Percentiles rank a stretch among this genome's conserved stretches.
phyloP scores from a whole-genome alignment of 805 yeast species.

The Tetrapisispora nanseiensis region DNA sequence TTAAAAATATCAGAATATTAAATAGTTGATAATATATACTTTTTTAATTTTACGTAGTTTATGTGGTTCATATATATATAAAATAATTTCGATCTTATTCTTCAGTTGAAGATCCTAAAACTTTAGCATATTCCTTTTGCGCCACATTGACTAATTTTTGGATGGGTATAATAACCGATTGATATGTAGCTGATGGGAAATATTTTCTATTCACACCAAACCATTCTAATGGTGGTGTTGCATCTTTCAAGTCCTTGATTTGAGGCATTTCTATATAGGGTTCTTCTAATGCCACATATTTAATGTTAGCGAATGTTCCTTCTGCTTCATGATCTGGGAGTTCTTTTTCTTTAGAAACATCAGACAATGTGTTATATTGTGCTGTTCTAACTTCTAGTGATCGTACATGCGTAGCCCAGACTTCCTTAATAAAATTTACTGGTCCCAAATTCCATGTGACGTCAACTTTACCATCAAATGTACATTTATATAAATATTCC shows the following conservation, averaged over 20 bases:
- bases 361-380: slow-evolving; percentile 13
- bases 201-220: slow-evolving; percentile 83
- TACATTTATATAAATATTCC: slow-evolving; percentile 57
- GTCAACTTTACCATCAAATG: slow-evolving; percentile 84
- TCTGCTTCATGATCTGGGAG: slow-evolving; percentile 35
- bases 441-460: slow-evolving; percentile 92
- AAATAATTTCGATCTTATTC: not conserved
- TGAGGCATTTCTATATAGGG: slow-evolving; percentile 87
- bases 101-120: slow-evolving; percentile 30
- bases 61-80: not conserved
- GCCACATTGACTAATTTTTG: slow-evolving; percentile 68
- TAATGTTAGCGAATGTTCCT: slow-evolving; percentile 25
- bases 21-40: slow-evolving; percentile 5
- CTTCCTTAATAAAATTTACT: slow-evolving; percentile 78
- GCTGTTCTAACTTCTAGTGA: slow-evolving; percentile 57
- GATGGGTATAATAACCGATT: slow-evolving; percentile 59
- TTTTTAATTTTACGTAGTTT: not conserved
- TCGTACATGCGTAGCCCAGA: slow-evolving; percentile 79
- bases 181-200: slow-evolving; percentile 82
- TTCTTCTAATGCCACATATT: slow-evolving; percentile 52
- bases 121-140: slow-evolving; percentile 35
- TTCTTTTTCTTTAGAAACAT: slow-evolving; percentile 24
- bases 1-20: slow-evolving; percentile 52
- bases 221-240: slow-evolving; percentile 98
- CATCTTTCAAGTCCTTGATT: slow-evolving; percentile 84